These are phyloP conservation scores for Suillus ampliporus DNA, from an alignment of 768 basidiomycete genomes.

Conservation along the genomic window DNA sequence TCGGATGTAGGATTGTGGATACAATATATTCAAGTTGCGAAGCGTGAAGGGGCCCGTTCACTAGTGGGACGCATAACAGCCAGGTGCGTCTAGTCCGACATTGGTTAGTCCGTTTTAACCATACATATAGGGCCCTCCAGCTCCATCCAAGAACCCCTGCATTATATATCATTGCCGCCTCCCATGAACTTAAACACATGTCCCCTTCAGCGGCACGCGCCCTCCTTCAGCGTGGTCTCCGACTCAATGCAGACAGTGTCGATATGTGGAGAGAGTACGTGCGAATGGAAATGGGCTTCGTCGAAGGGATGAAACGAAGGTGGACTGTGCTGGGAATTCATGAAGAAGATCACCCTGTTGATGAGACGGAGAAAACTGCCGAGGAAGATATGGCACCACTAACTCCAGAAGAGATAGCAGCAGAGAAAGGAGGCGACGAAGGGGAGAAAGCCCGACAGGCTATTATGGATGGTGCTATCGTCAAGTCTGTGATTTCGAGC, in stretches of 20 bases:
- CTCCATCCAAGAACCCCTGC: constrained; percentile 80
- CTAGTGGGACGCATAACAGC: constrained; percentile 85
- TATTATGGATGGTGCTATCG: constrained; percentile 81
- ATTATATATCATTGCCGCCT: constrained; percentile 85
- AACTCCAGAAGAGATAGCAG: constrained; percentile 31
- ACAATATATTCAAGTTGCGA: constrained; percentile 86
- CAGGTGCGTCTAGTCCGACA: constrained; percentile 52
- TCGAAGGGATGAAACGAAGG: constrained; percentile 77
- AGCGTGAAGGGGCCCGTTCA: constrained; percentile 76
- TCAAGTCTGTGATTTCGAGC: constrained; percentile 74
- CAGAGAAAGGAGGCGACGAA: constrained; percentile 49
- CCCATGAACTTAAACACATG: constrained; percentile 76
- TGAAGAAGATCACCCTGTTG: constrained; percentile 29
- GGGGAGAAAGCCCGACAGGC: constrained; percentile 62
- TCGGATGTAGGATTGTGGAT: constrained; percentile 87
- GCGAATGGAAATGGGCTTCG: constrained; percentile 86
- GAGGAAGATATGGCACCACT: constrained; percentile 22
- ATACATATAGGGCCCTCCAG: constrained; percentile 72
- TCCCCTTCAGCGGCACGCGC: constrained; percentile 83
- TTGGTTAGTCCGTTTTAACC: background rate
- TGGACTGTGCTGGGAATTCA: constrained; percentile 81
- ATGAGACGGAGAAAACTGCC: constrained; percentile 19
- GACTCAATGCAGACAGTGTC: constrained; percentile 72
- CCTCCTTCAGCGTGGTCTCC: constrained; percentile 83
- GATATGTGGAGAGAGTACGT: constrained; percentile 92